Base-by-base conservation (phyloP, 2,329 filamentous ascomycete species). In the Botrytis squamosa region DNA sequence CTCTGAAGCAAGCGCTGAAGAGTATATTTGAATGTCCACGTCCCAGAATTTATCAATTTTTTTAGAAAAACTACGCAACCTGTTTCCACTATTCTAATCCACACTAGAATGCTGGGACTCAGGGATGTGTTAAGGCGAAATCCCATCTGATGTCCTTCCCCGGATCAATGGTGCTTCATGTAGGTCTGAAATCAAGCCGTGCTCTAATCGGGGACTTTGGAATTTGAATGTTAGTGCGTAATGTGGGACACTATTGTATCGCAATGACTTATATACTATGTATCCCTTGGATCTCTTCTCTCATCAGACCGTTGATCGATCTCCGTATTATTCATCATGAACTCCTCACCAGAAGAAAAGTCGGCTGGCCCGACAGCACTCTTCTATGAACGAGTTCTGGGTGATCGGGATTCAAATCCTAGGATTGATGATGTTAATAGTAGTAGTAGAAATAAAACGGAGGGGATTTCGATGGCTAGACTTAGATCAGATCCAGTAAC, bases 121-220 rank as follows among this genome's bases (percentile, higher is more conserved):
- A 18, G 3, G 46, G 10, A 29, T 14, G 40, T 57, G 16, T 8
- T 9, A 3, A 2, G 7, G 33, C 12, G 16, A n/a, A 9, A 18
- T 29, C 7, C 52, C 52, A 57, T 69, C 9, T 59, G 36, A 42
- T 42, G 12, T n/a, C 5, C 66, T 57, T 59, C 49, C n/a, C 36
- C 25, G 36, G 16, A 69, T 69, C 38, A 69, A 69, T 57, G 36
- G 66, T 42, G 36, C 49, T 69, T 42, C 36, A 42, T 69, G 16
- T 42, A 55, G 55, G 49, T 57, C 49, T 69, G 16, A 25, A 6
- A 42, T 40, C 20, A 22, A 9, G 9, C 40, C 12, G 25, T 20
- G 63, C 29, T 33, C 38, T 62, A 22, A 62, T 46, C n/a, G n/a
- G 14, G 18, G 33, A 16, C 36, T 66, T 25, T 46, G 16, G n/a